These are phyloP conservation scores for Debaryomyces maramus DNA, from an alignment of 805 yeast genomes.

Conservation along the genomic window DNA sequence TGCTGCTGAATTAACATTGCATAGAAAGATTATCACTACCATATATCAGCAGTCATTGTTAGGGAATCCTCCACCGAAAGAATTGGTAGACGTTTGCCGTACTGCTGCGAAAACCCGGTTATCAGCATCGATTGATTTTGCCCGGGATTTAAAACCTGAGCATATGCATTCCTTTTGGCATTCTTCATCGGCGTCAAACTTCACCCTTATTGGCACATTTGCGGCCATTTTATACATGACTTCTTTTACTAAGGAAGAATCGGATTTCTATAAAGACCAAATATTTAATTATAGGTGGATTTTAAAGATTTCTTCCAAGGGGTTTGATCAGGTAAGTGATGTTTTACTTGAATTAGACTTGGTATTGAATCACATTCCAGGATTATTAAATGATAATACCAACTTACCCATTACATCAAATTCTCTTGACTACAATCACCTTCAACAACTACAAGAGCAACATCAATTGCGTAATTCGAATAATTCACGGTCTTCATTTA, in stretches of 20 bases:
- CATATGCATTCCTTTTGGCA: constrained; percentile 92
- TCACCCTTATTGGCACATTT: constrained; percentile 83
- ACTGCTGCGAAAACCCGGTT: constrained; percentile 83
- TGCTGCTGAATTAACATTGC: constrained; percentile 85
- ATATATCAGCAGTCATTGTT: constrained; percentile 38
- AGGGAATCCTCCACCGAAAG: constrained; percentile 36
- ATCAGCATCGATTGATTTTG: constrained; percentile 78
- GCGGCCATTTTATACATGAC: constrained; percentile 80
- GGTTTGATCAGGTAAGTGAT: constrained; percentile 74
- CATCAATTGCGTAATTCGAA: constrained; percentile 3
- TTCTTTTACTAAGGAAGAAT: constrained; percentile 60
- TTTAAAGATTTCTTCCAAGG: constrained; percentile 69
- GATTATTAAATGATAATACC: constrained; percentile 45
- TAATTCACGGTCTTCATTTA: neutral
- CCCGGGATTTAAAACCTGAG: constrained; percentile 72
- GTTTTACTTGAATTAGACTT: constrained; percentile 74
- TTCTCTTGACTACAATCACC: constrained; percentile 5
- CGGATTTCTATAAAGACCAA: constrained; percentile 61
- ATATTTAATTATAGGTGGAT: constrained; percentile 77
- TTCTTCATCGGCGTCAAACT: constrained; percentile 72
- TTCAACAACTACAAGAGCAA: constrained; percentile 5
- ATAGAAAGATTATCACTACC: constrained; percentile 68
- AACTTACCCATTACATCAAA: constrained; percentile 40
- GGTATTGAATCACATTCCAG: constrained; percentile 74
- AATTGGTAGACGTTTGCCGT: constrained; percentile 61